Evolutionary conservation across 352 stramenopile genomes (phyloP), one percentile per base, ranked within the genome.

Genomic region (Phytophthora sp.): DNA sequence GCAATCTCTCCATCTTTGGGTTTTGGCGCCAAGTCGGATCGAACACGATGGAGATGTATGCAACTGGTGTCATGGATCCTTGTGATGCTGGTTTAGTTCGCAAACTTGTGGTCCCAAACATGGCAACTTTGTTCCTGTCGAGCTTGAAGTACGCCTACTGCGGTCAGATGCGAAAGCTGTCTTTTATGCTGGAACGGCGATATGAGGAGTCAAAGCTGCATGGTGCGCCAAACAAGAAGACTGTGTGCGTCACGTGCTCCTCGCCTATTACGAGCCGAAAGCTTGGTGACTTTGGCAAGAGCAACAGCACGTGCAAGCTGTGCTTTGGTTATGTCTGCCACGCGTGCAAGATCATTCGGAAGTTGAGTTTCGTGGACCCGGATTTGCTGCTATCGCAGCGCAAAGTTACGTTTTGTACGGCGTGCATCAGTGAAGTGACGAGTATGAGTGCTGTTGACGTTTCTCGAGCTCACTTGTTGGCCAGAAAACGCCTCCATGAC

Each of bases 11-110:
- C 10, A 69, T 68, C n/a, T 67, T 66, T n/a, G 59, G 35, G 48
- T 73, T 89, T 44, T 89, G 71, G 59, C 74, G 75, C 0, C 79
- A 89, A 54, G 58, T 66, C 13, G 54, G 18, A 1, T 38, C 61
- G 10, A 69, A 75, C 39, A 64, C 49, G 18, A 73, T 87, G 5
- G 72, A 88, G 32, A 52, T 83, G 18, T 84, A 80, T 44, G 60
- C 69, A 5, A 63, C 52, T 5, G 63, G 64, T 5, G 68, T 72
- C 31, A 54, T 81, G 28, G 60, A 79, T 18, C 54, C 61, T 0
- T 28, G 48, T 3, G 62, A 71, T 17, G 49, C 51, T 3, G 53
- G 53, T 2, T 24, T 87, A 12, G 51, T 80, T 10, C 63, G 70
- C 32, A 66, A 37, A 20, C 55, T 72, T 0, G 56, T 66, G n/a